Conservation (phyloP, 2,329 filamentous ascomycete species). For the Neofusicoccum sp. region DNA sequence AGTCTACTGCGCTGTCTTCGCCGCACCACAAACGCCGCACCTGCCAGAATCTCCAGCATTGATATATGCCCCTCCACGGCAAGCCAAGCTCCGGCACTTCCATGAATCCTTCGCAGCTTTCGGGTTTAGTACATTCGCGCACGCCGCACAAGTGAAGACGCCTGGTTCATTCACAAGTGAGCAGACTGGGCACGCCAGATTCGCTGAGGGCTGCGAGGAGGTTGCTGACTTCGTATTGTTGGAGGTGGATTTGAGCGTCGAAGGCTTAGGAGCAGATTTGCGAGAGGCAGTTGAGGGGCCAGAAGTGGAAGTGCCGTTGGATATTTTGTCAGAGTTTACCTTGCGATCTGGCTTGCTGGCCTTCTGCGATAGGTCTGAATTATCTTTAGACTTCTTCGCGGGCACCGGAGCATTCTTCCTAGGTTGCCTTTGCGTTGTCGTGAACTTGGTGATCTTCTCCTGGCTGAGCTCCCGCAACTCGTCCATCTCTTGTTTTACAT, state of each 20-base stretch:
- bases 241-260: neutral
- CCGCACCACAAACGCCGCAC: conserved; percentile 69
- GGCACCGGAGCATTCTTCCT: neutral
- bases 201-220: neutral
- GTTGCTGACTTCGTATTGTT: neutral
- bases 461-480: conserved; percentile 61
- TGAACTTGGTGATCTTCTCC: neutral
- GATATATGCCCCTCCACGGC: conserved; percentile 60
- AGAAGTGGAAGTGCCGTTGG: neutral
- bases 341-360: neutral
- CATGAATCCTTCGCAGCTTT: conserved; percentile 61
- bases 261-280: neutral
- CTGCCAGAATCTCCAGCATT: conserved; percentile 71
- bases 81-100: conserved; percentile 62
- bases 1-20: neutral
- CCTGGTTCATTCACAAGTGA: conserved; percentile 63
- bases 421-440: neutral
- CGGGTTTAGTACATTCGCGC: conserved; percentile 68
- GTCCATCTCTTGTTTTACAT: conserved; percentile 61
- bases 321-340: neutral
- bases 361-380: neutral
- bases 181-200: conserved; percentile 62
- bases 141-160: conserved; percentile 66
- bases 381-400: conserved; percentile 16
- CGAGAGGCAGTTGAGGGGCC: neutral